Conservation (phyloP, 352 stramenopile species). For the Phytophthora hybrid region DNA sequence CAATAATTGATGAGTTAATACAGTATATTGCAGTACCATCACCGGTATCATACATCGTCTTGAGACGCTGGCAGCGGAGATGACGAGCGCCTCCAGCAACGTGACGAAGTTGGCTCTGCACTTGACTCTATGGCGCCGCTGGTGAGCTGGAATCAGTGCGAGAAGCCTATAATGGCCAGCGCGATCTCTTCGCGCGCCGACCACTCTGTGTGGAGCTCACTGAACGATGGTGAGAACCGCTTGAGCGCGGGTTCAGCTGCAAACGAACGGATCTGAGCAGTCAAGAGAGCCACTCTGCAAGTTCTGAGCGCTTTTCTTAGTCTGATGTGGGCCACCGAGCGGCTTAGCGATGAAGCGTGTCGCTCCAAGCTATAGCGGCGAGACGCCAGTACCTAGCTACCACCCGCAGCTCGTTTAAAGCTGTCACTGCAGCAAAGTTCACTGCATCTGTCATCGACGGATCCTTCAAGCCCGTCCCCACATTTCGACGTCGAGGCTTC, state of each 20-base stretch:
- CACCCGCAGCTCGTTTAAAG: background rate
- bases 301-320: conserved; percentile 4
- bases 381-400: no score
- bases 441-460: background rate
- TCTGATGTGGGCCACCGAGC: background rate
- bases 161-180: conserved; percentile 33
- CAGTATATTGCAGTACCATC: background rate
- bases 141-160: background rate
- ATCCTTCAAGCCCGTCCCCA: background rate
- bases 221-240: conserved; percentile 23
- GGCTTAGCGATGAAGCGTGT: background rate
- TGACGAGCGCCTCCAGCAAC: conserved; percentile 14
- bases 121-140: conserved; percentile 15
- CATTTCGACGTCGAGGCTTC: conserved; percentile 10
- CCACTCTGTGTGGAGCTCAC: conserved; percentile 17
- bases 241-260: conserved; percentile 18
- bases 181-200: conserved; percentile 7
- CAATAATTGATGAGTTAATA: background rate
- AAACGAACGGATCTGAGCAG: conserved; percentile 30
- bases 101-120: conserved; percentile 16
- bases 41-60: conserved; percentile 10
- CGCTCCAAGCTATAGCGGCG: background rate
- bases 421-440: background rate
- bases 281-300: conserved; percentile 9
- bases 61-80: background rate